These are phyloP conservation scores for Aurifilum marmelostoma DNA, from an alignment of 2,329 filamentous ascomycete genomes.

Conservation along the genomic window DNA sequence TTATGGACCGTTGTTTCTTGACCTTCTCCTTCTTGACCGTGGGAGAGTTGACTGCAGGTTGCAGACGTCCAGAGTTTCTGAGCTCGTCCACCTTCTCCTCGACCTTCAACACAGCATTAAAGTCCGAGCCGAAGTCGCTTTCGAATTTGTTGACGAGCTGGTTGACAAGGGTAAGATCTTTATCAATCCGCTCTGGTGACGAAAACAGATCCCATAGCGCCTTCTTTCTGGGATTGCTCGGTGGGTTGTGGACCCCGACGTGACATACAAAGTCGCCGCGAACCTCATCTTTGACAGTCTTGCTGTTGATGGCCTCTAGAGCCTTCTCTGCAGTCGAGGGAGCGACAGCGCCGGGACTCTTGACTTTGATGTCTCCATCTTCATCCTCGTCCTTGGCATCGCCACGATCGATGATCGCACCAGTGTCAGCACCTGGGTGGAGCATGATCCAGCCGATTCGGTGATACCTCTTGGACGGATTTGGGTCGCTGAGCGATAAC, in stretches of 20 bases:
- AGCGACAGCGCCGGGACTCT: conserved; percentile 49
- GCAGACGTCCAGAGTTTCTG: conserved; percentile 73
- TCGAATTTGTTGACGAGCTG: conserved; percentile 85
- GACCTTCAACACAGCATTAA: conserved; percentile 78
- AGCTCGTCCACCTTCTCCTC: conserved; percentile 86
- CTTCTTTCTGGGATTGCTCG: conserved; percentile 85
- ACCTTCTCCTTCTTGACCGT: conserved; percentile 57
- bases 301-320: conserved; percentile 92
- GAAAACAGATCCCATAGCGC: conserved; percentile 97
- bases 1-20: conserved; percentile 63
- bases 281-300: conserved; percentile 92
- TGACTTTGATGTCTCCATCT: conserved; percentile 59
- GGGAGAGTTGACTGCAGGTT: conserved; percentile 61
- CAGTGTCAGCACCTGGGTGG: conserved; percentile 73
- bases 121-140: conserved; percentile 75
- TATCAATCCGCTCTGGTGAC: conserved; percentile 87
- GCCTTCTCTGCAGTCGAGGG: conserved; percentile 78
- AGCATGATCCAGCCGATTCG: conserved; percentile 99
- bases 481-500: conserved; percentile 93
- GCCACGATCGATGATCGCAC: conserved; percentile 68
- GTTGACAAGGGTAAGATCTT: conserved; percentile 82
- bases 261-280: conserved; percentile 97
- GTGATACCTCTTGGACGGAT: conserved; percentile 95
- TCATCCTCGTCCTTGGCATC: conserved; percentile 72
- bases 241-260: conserved; percentile 92